Percentiles rank a stretch among this genome's conserved stretches.
Conservation (phyloP, 2,329 filamentous ascomycete species). For the Trichoderma asperellum region DNA sequence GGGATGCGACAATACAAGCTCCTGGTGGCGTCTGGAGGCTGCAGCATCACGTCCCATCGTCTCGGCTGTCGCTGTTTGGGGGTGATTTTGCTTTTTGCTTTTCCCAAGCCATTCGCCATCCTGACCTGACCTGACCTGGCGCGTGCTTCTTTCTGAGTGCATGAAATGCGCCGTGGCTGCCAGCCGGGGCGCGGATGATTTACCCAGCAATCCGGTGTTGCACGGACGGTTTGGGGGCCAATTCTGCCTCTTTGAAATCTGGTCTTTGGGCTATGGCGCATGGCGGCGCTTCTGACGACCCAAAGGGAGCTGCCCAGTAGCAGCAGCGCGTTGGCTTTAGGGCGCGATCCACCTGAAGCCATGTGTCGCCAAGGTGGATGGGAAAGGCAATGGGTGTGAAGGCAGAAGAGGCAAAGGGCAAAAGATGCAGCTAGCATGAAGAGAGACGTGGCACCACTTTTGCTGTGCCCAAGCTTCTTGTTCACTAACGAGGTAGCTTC, state of each 20-base stretch:
- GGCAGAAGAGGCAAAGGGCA: background rate
- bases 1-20: slow-evolving; percentile 1
- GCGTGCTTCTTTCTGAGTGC: background rate
- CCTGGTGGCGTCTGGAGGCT: slow-evolving; percentile 1
- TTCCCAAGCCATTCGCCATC: background rate
- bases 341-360: slow-evolving; percentile 21
- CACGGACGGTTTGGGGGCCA: slow-evolving; percentile 19
- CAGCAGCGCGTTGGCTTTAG: background rate
- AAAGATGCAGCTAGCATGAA: background rate
- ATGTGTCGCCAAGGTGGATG: slow-evolving; percentile 27
- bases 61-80: background rate
- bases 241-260: background rate
- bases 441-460: slow-evolving; percentile 4
- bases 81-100: background rate
- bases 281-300: background rate
- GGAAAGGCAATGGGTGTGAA: slow-evolving; percentile 8
- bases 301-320: background rate
- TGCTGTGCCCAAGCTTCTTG: too few species aligned
- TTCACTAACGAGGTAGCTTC: background rate
- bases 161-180: slow-evolving; percentile 4
- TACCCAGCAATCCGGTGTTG: slow-evolving; percentile 26
- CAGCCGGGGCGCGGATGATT: slow-evolving; percentile 21
- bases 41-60: background rate
- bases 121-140: slow-evolving; percentile 2
- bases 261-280: background rate